phyloP scores from a whole-genome alignment of 2,329 filamentous ascomycete species.

The Beauveria sp. region DNA sequence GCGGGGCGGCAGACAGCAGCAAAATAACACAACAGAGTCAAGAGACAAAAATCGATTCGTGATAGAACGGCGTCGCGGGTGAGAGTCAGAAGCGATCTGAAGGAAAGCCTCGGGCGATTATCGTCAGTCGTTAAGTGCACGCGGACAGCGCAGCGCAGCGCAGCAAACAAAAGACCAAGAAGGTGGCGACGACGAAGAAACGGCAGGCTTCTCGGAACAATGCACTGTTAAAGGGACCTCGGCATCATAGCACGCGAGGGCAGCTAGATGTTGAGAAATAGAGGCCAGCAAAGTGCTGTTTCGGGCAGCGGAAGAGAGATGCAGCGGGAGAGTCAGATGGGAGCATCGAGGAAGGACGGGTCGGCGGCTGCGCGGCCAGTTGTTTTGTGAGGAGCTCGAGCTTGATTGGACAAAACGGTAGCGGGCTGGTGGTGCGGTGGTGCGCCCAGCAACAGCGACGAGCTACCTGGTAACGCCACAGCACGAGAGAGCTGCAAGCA shows the following conservation, averaged over 20 bases:
- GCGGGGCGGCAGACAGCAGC: conserved; percentile 4
- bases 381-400: conserved; percentile 6
- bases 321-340: neutral
- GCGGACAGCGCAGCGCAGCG: conserved; percentile 3
- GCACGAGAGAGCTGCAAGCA: neutral
- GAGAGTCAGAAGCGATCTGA: neutral
- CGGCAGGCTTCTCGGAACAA: neutral
- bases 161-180: neutral
- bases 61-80: neutral
- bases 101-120: neutral
- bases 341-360: conserved; percentile 3
- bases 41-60: neutral
- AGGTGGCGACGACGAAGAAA: conserved; percentile 3
- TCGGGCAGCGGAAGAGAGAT: neutral
- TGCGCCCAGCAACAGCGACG: conserved; percentile 8
- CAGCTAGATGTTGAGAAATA: neutral
- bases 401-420: neutral
- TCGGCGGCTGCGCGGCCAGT: neutral
- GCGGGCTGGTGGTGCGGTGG: neutral
- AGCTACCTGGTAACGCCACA: neutral
- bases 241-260: neutral
- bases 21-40: conserved; percentile 2
- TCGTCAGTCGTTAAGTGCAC: conserved; percentile 8
- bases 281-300: neutral
- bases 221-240: neutral